These are phyloP conservation scores for Begonia masoniana DNA, from an alignment of 306 rosid genomes.

Conservation along the genomic window DNA sequence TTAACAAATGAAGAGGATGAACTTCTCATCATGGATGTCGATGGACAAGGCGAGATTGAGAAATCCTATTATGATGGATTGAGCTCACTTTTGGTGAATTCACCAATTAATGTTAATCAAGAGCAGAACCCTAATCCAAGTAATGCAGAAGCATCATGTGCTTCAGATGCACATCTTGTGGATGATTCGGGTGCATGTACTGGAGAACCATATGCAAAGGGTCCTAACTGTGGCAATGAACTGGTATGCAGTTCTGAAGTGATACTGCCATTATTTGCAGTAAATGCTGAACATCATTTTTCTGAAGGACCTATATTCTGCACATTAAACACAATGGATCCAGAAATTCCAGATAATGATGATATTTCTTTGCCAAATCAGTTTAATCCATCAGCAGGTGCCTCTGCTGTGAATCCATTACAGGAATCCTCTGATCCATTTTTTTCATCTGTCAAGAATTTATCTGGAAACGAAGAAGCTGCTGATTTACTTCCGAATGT, in stretches of 20 bases:
- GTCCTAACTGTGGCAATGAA: conserved; percentile 18
- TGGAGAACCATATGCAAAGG: conserved; percentile 31
- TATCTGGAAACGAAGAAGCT: conserved; percentile 23
- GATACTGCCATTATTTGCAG: conserved; percentile 30
- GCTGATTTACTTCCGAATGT: conserved; percentile 21
- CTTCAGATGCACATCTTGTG: conserved; percentile 20
- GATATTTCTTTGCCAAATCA: conserved; percentile 49
- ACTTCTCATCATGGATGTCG: conserved; percentile 43
- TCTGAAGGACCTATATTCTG: conserved; percentile 55
- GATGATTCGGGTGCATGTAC: conserved; percentile 23
- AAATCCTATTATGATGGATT: conserved; percentile 73
- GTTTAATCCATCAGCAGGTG: conserved; percentile 21
- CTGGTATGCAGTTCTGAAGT: conserved; percentile 26
- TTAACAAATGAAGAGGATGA: conserved; percentile 82
- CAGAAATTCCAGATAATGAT: conserved; percentile 73
- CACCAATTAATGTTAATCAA: conserved; percentile 34
- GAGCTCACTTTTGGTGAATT: conserved; percentile 60
- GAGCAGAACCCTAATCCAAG: conserved; percentile 21
- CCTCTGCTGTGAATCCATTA: conserved; percentile 13
- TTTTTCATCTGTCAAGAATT: conserved; percentile 29
- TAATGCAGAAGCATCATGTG: conserved; percentile 21
- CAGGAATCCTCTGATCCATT: conserved; percentile 21
- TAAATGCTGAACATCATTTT: conserved; percentile 25
- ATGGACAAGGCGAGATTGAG: conserved; percentile 53
- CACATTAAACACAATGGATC: conserved; percentile 51